Evolutionary conservation across 345 rosid species (phyloP), one percentile per base, ranked within the genome.

Genomic region (Melastoma malabathricum): DNA sequence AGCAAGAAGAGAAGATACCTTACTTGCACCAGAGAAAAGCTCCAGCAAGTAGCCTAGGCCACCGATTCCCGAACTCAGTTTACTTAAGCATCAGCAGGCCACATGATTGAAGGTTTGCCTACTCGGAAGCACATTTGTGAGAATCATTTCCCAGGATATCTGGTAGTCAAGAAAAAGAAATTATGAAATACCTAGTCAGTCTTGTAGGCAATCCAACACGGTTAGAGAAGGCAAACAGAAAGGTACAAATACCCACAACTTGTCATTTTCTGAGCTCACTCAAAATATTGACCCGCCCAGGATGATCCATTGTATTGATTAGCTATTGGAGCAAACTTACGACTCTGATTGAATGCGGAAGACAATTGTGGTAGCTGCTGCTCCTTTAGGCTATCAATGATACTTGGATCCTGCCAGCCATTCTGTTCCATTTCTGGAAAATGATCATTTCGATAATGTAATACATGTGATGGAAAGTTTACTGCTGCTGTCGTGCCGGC

Each of bases 271-370:
- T 58, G 58, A 70, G 61, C 66, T 92, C 98, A 92, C 96, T 84
- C 96, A 62, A 84, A 71, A 61, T 70, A 78, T 53, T 71, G 94
- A 59, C 80, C 73, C 10, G 79, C 56, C 96, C 96, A 80, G 59
- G 70, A 59, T 43, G 96, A 68, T 65, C 95, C 98, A 64, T 75
- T 83, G 74, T 77, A 75, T 60, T 82, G 95, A 68, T 77, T 84
- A 15, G 88, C 80, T 70, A 71, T 65, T 56, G 85, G 67, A 57
- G 78, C 56, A 53, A 79, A 59, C 61, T 78, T 82, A 63, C 77
- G 79, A 58, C 77, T 83, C 59, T 68, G 78, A 27, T 72, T 76
- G 16, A 64, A 44, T 47, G 70, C 69, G 69, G 38, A 29, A 29
- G 38, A 29, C 18, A 69, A 47, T 20, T 57, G 67, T 14, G 56